Percentiles rank a stretch among this genome's conserved stretches.
Conservation (phyloP, 306 rosid genomes). For the Morella rubra region DNA sequence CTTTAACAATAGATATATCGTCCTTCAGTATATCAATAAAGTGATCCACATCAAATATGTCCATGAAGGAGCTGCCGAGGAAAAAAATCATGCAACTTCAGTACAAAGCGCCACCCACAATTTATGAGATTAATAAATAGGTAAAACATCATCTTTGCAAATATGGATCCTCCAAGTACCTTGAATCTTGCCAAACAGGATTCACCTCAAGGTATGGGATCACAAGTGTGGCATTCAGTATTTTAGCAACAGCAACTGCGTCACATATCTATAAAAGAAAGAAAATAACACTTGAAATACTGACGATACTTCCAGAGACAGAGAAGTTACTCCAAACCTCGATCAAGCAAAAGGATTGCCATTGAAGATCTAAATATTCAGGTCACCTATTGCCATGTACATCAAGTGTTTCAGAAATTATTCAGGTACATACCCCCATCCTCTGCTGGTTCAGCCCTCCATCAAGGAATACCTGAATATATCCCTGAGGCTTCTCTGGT, state of each 20-base stretch:
- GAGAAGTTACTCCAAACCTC: constrained; percentile 1
- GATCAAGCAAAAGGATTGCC: neutral
- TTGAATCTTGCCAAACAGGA: constrained; percentile 94
- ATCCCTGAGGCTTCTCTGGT: constrained; percentile 77
- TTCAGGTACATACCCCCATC: constrained; percentile 83
- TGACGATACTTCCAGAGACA: constrained; percentile 10
- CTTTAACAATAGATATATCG: constrained; percentile 78
- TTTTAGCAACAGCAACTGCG: constrained; percentile 95
- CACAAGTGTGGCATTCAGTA: constrained; percentile 93
- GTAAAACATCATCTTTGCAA: constrained; percentile 18
- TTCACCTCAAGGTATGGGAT: constrained; percentile 90
- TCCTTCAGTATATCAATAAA: constrained; percentile 83
- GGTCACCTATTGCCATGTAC: neutral
- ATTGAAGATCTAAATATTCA: neutral
- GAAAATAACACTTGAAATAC: constrained; percentile 17
- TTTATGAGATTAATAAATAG: constrained; percentile 9
- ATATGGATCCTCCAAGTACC: constrained; percentile 41
- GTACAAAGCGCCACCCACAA: constrained; percentile 24
- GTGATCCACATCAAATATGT: constrained; percentile 98
- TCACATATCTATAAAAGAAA: constrained; percentile 75
- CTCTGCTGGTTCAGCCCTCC: constrained; percentile 99
- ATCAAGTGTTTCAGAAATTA: neutral
- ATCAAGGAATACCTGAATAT: constrained; percentile 90
- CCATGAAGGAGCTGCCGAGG: constrained; percentile 77
- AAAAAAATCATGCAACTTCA: constrained; percentile 20